Evolutionary conservation across 345 rosid genomes (phyloP).

Genomic region (Brassica cretica): DNA sequence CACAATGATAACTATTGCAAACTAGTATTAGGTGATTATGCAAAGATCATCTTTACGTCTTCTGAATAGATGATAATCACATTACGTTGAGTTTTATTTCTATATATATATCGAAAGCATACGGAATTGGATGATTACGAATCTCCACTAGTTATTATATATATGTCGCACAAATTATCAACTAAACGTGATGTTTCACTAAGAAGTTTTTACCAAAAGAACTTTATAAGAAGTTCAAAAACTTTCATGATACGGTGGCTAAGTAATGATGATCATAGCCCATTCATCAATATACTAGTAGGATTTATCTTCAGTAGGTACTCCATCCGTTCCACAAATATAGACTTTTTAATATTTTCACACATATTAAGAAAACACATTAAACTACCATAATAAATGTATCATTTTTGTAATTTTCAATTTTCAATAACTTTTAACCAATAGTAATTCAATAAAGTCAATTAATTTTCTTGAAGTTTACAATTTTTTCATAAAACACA

Average conservation of each 20-base stretch:
- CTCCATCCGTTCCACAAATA: no score
- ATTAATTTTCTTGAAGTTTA: no score
- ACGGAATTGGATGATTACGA: conserved; percentile 20
- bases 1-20: not conserved
- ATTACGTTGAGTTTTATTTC: not conserved
- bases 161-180: conserved; percentile 4
- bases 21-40: not conserved
- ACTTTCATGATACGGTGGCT: conserved; percentile 16
- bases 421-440: no score
- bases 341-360: no score
- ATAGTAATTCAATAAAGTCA: no score
- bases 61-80: not conserved
- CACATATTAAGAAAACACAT: no score
- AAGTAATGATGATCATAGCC: not conserved
- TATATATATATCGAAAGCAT: not conserved
- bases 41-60: not conserved
- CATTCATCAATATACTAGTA: conserved; percentile 17
- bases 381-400: no score
- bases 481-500: no score
- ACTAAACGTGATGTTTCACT: conserved; percentile 21
- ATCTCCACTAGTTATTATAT: conserved; percentile 24
- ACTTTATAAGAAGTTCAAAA: conserved; percentile 22
- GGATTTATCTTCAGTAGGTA: not conserved
- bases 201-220: conserved; percentile 12
- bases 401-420: no score